phyloP scores from a whole-genome alignment of 495 filamentous ascomycete genomes.

The Penicillium bovifimosum region DNA sequence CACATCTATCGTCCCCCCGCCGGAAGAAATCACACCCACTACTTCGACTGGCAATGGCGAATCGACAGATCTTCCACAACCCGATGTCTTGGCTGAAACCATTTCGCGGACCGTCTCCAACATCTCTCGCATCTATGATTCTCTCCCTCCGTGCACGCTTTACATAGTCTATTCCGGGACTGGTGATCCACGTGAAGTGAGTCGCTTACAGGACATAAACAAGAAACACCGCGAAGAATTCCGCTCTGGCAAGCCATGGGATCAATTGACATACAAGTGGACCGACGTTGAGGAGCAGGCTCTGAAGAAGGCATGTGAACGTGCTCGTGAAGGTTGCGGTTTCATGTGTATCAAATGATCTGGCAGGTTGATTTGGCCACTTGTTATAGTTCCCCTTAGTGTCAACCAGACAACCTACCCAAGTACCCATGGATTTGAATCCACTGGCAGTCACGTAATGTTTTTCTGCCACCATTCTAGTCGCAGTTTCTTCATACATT shows the following conservation, averaged over 20 bases:
- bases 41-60: constrained; percentile 2
- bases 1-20: constrained; percentile 30
- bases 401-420: too few relatives aligned
- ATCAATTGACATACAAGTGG: constrained; percentile 82
- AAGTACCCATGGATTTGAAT: too few relatives aligned
- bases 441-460: too few relatives aligned
- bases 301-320: constrained; percentile 61
- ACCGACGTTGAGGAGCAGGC: constrained; percentile 82
- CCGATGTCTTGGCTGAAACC: constrained; percentile 32
- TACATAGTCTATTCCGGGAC: constrained; percentile 86
- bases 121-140: constrained; percentile 65
- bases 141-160: constrained; percentile 75
- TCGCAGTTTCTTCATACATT: too few relatives aligned
- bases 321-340: constrained; percentile 70
- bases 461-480: too few relatives aligned
- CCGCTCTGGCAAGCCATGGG: constrained; percentile 70
- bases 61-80: not conserved
- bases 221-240: constrained; percentile 71
- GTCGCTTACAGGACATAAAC: constrained; percentile 67
- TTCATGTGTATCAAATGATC: constrained; percentile 71
- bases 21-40: constrained; percentile 21
- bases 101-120: constrained; percentile 48
- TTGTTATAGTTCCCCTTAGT: too few relatives aligned
- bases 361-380: not conserved
- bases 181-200: constrained; percentile 78